Conservation (phyloP, 2,329 filamentous ascomycete species). For the Cytospora paraplurivora region DNA sequence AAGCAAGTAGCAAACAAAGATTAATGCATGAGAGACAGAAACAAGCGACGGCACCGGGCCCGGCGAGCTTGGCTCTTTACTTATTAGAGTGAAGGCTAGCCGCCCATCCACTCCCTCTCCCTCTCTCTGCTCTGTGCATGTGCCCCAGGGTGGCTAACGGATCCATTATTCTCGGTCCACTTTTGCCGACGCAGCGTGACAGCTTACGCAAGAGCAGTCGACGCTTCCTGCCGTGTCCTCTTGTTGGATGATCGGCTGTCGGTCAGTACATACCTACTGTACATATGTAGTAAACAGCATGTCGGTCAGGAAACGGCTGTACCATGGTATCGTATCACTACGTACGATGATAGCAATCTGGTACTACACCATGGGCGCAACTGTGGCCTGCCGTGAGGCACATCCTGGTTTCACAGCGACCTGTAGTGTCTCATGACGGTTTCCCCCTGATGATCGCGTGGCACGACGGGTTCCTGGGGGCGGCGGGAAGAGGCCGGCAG, state of each 20-base stretch:
- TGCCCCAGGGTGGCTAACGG: neutral
- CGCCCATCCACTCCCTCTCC: neutral
- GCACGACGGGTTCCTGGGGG: neutral
- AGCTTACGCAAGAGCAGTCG: constrained; percentile 14
- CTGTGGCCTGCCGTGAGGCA: neutral
- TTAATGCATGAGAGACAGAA: neutral
- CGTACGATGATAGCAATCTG: too few species aligned
- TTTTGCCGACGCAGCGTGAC: constrained; percentile 22
- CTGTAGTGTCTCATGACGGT: neutral
- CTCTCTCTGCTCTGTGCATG: neutral
- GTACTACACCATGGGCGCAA: too few species aligned
- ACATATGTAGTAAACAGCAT: neutral
- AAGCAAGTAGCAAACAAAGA: neutral
- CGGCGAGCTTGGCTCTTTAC: neutral
- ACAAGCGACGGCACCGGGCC: neutral
- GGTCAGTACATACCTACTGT: neutral
- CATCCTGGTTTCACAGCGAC: neutral
- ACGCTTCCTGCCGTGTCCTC: neutral
- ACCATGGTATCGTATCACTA: neutral
- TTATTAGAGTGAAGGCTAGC: neutral
- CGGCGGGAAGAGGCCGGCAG: neutral
- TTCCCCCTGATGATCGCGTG: neutral
- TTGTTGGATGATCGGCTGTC: constrained; percentile 7
- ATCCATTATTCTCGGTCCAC: constrained; percentile 4
- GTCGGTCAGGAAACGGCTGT: neutral